Evolutionary conservation across 257 asterid species (phyloP).

Genomic region (Solanum virginianum): DNA sequence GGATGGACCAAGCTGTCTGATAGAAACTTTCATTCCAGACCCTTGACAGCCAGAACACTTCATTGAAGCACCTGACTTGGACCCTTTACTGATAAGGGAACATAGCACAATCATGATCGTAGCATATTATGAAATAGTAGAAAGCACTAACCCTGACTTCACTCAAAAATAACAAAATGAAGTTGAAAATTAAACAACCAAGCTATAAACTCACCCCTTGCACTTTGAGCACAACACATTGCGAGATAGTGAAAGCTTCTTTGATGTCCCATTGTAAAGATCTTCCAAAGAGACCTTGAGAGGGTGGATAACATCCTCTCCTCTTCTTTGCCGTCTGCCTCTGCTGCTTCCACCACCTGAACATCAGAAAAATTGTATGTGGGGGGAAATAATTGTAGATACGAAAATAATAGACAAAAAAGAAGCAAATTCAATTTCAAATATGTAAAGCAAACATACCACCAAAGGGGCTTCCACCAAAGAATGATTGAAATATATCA

Average conservation of each 20-base stretch:
- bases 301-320: slow-evolving; percentile 87
- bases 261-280: slow-evolving; percentile 72
- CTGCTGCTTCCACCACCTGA: slow-evolving; percentile 86
- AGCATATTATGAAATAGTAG: neutral
- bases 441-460: slow-evolving; percentile 24
- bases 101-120: neutral
- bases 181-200: neutral
- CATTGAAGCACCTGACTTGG: slow-evolving; percentile 87
- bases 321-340: slow-evolving; percentile 85
- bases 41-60: slow-evolving; percentile 89
- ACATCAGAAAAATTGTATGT: neutral
- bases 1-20: slow-evolving; percentile 83
- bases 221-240: slow-evolving; percentile 72
- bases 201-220: slow-evolving; percentile 52
- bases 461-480: slow-evolving; percentile 75
- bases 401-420: neutral
- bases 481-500: slow-evolving; percentile 66
- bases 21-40: slow-evolving; percentile 81
- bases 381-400: neutral
- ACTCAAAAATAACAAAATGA: neutral
- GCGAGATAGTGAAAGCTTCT: slow-evolving; percentile 83
- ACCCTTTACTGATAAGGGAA: slow-evolving; percentile 56
- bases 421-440: neutral
- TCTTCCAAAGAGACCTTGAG: slow-evolving; percentile 89
- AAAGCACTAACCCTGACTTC: neutral